Evolutionary conservation across 2,329 filamentous ascomycete genomes (phyloP).

Genomic region (Volutella citrinella): DNA sequence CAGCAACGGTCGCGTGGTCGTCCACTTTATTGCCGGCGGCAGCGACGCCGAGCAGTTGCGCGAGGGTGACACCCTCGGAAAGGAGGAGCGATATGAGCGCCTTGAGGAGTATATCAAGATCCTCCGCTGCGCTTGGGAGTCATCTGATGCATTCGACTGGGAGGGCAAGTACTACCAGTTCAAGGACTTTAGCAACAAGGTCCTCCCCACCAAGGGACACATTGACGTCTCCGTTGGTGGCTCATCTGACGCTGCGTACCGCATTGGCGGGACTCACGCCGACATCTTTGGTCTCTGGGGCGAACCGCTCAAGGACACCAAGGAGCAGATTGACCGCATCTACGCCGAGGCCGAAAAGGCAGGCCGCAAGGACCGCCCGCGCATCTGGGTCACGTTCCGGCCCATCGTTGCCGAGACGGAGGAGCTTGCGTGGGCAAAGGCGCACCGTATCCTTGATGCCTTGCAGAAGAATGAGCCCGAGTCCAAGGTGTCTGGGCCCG

Average conservation of each 20-base stretch:
- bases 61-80: slow-evolving; percentile 58
- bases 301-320: slow-evolving; percentile 61
- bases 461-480: slow-evolving; percentile 41
- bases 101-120: slow-evolving; percentile 62
- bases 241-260: slow-evolving; percentile 58
- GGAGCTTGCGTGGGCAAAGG: slow-evolving; percentile 60
- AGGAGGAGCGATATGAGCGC: slow-evolving; percentile 55
- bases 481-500: no score
- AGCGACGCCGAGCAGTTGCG: slow-evolving; percentile 58
- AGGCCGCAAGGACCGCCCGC: slow-evolving; percentile 51
- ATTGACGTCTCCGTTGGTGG: slow-evolving; percentile 60
- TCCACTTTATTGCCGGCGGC: slow-evolving; percentile 62
- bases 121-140: slow-evolving; percentile 55
- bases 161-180: slow-evolving; percentile 58
- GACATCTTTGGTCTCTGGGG: slow-evolving; percentile 65
- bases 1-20: slow-evolving; percentile 53
- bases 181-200: slow-evolving; percentile 53
- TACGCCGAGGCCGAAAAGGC: slow-evolving; percentile 57
- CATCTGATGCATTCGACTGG: slow-evolving; percentile 59
- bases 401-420: slow-evolving; percentile 61
- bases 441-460: slow-evolving; percentile 51
- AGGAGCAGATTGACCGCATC: slow-evolving; percentile 59
- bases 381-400: slow-evolving; percentile 64
- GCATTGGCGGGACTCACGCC: slow-evolving; percentile 54
- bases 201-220: slow-evolving; percentile 49